These are phyloP conservation scores for Fistulinella prunicolor DNA, from an alignment of 768 basidiomycete species.

Conservation along the genomic window DNA sequence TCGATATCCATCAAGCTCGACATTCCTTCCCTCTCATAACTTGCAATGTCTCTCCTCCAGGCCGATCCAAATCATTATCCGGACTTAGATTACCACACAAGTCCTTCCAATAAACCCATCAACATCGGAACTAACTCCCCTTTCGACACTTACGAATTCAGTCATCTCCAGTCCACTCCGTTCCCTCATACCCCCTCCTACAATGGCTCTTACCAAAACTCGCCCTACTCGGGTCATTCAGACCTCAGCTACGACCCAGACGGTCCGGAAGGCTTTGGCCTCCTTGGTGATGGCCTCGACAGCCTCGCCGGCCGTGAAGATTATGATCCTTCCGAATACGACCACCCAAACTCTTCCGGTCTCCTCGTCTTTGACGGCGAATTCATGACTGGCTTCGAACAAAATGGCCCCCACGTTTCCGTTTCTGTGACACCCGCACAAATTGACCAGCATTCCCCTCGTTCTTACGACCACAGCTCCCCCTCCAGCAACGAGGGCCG, in stretches of 20 bases:
- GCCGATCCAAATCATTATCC: slow-evolving; percentile 18
- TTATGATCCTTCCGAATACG: slow-evolving; percentile 76
- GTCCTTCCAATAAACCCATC: slow-evolving; percentile 29
- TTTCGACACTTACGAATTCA: slow-evolving; percentile 42
- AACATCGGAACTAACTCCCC: slow-evolving; percentile 22
- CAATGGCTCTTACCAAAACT: slow-evolving; percentile 67
- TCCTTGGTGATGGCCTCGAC: slow-evolving; percentile 49
- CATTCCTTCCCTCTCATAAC: not conserved
- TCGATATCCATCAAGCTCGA: slow-evolving; percentile 1
- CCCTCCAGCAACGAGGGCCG: slow-evolving; percentile 59
- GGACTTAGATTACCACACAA: slow-evolving; percentile 26
- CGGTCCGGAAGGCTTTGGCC: slow-evolving; percentile 45
- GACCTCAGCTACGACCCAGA: slow-evolving; percentile 57
- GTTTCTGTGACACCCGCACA: slow-evolving; percentile 37
- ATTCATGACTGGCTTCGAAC: slow-evolving; percentile 37
- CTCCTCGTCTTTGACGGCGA: slow-evolving; percentile 61
- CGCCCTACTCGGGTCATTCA: slow-evolving; percentile 64
- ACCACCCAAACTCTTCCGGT: slow-evolving; percentile 47
- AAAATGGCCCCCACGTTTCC: slow-evolving; percentile 33
- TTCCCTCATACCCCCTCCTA: slow-evolving; percentile 55
- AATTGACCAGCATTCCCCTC: slow-evolving; percentile 37
- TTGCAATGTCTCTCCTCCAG: slow-evolving; percentile 30
- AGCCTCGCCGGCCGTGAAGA: slow-evolving; percentile 39
- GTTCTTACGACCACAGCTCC: slow-evolving; percentile 60
- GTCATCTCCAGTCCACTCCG: slow-evolving; percentile 35